These are phyloP conservation scores for Nothopassalora personata DNA, from an alignment of 2,329 filamentous ascomycete species.

Conservation along the genomic window DNA sequence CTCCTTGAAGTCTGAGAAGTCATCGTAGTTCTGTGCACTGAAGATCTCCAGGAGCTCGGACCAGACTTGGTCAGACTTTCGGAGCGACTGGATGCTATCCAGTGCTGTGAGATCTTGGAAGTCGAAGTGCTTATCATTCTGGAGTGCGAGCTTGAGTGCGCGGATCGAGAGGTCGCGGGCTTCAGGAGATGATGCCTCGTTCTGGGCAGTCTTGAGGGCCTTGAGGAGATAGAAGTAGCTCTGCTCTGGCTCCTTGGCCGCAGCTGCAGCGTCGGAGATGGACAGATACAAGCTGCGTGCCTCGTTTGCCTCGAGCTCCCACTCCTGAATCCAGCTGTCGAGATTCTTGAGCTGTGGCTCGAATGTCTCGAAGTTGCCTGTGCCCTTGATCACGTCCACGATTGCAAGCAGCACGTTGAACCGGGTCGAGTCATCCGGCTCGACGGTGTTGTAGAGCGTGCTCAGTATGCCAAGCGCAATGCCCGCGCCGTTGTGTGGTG, in stretches of 20 bases:
- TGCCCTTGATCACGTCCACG: constrained; percentile 68
- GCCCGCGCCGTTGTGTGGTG: constrained; percentile 75
- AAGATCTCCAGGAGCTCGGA: constrained; percentile 95
- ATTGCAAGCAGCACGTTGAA: constrained; percentile 90
- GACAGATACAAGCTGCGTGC: constrained; percentile 79
- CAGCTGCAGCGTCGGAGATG: constrained; percentile 73
- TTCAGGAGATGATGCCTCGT: constrained; percentile 52
- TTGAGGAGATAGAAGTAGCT: constrained; percentile 67
- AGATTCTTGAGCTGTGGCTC: constrained; percentile 78
- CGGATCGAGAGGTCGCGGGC: constrained; percentile 57
- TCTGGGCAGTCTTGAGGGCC: constrained; percentile 69
- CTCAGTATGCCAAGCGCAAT: constrained; percentile 86
- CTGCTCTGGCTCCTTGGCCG: constrained; percentile 71
- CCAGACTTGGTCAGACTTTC: constrained; percentile 75
- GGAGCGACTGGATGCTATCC: constrained; percentile 77
- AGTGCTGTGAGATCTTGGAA: constrained; percentile 66
- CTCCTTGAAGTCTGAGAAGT: constrained; percentile 92
- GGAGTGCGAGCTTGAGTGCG: constrained; percentile 62
- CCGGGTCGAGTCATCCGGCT: constrained; percentile 68
- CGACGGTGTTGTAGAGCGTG: constrained; percentile 93
- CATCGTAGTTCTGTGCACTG: constrained; percentile 86
- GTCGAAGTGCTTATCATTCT: constrained; percentile 62
- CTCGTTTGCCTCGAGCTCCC: constrained; percentile 77
- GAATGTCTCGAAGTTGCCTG: constrained; percentile 67
- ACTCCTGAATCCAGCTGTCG: constrained; percentile 73